A percentile compares a stretch with the other conserved stretches of the same genome.
Evolutionary conservation across 1,284 basidiomycete genomes (phyloP).

Genomic region (Singerocomus rubriflavus): DNA sequence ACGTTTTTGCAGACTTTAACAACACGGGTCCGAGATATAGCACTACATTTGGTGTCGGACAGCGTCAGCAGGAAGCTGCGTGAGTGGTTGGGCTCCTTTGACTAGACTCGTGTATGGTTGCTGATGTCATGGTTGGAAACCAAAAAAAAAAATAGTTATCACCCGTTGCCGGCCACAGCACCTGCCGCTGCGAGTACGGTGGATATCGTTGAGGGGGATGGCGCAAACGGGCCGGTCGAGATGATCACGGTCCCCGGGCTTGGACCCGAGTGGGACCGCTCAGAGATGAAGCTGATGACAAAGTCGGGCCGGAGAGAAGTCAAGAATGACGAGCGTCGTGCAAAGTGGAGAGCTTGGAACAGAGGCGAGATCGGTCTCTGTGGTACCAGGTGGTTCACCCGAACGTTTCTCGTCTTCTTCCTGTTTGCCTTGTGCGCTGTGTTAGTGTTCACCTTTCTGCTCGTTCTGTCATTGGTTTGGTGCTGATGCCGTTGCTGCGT

Average conservation of each 20-base stretch:
- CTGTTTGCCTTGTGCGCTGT: constrained; percentile 59
- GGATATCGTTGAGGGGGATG: constrained; percentile 34
- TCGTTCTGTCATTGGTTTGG: neutral
- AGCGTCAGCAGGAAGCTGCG: constrained; percentile 36
- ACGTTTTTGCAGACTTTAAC: constrained; percentile 91
- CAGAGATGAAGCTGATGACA: constrained; percentile 73
- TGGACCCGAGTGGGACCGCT: constrained; percentile 81
- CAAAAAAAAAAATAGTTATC: constrained; percentile 42
- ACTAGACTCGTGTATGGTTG: too few species aligned
- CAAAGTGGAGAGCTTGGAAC: constrained; percentile 67
- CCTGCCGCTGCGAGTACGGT: constrained; percentile 29
- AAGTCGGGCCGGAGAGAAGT: constrained; percentile 62
- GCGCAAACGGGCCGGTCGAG: constrained; percentile 54
- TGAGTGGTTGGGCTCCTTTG: too few species aligned
- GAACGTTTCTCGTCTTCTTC: constrained; percentile 62
- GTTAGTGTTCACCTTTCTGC: constrained; percentile 48
- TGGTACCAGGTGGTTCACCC: constrained; percentile 70
- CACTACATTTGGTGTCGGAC: constrained; percentile 46
- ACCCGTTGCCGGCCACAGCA: constrained; percentile 44
- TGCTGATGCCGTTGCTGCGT: constrained; percentile 10
- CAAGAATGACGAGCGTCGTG: constrained; percentile 51
- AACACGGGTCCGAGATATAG: constrained; percentile 82
- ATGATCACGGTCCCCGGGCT: constrained; percentile 85
- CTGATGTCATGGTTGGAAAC: constrained; percentile 3
- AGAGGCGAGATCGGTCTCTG: constrained; percentile 72